Conservation (phyloP, 1,284 basidiomycete species). For the Cryptococcus sp. region DNA sequence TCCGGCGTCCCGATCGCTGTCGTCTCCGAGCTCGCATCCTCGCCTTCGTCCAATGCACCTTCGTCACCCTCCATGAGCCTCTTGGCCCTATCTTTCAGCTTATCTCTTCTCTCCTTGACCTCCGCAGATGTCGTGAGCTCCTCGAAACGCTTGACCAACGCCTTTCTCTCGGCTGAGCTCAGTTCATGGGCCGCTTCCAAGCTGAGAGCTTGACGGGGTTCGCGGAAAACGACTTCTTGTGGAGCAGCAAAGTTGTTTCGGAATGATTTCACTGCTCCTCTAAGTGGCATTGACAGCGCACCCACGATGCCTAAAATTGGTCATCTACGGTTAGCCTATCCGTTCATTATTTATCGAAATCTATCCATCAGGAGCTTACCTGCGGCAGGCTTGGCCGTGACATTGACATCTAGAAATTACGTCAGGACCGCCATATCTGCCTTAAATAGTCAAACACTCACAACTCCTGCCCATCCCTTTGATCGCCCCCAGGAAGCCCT, state of each 20-base stretch:
- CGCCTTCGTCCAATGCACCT: conserved; percentile 16
- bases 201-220: conserved; percentile 25
- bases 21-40: conserved; percentile 3
- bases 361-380: conserved; percentile 14
- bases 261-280: conserved; percentile 55
- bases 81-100: conserved; percentile 52
- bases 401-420: conserved; percentile 50
- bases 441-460: conserved; percentile 35
- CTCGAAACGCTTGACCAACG: conserved; percentile 55
- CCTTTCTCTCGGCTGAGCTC: conserved; percentile 38
- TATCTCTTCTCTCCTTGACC: conserved; percentile 47
- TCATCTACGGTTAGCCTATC: neutral
- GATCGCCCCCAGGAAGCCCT: conserved; percentile 58
- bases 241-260: conserved; percentile 36
- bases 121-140: conserved; percentile 41
- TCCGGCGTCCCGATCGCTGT: neutral
- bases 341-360: neutral
- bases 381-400: conserved; percentile 56
- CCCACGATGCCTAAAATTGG: conserved; percentile 53
- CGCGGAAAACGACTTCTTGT: conserved; percentile 27
- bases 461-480: conserved; percentile 59
- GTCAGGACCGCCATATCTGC: conserved; percentile 14
- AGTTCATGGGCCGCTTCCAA: conserved; percentile 15
- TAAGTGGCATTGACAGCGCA: conserved; percentile 55
- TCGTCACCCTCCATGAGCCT: conserved; percentile 38